phyloP scores from a whole-genome alignment of 2,329 filamentous ascomycete species.

The Colletotrichum caudatum region DNA sequence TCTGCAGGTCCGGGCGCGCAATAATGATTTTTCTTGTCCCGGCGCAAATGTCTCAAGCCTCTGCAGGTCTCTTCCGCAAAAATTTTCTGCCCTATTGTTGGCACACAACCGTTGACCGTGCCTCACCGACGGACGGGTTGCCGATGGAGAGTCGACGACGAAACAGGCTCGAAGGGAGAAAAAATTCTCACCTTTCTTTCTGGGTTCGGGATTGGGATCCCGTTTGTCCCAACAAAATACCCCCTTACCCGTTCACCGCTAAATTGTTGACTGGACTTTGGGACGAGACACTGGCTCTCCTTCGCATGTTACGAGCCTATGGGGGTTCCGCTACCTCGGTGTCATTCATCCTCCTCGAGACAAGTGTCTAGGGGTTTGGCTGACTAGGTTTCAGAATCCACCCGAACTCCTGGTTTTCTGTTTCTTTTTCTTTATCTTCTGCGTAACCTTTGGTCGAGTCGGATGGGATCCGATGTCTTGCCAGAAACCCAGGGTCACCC shows the following conservation, averaged over 20 bases:
- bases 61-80: conserved; percentile 4
- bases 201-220: neutral
- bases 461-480: conserved; percentile 9
- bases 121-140: conserved; percentile 6
- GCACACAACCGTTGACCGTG: conserved; percentile 7
- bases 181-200: neutral
- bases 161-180: neutral
- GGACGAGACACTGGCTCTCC: conserved; percentile 20
- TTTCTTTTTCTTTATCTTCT: neutral
- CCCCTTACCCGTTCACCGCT: conserved; percentile 32
- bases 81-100: neutral
- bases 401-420: neutral
- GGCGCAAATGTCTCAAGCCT: conserved; percentile 12
- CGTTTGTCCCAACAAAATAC: conserved; percentile 32
- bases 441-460: neutral
- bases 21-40: neutral
- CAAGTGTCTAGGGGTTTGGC: conserved; percentile 8
- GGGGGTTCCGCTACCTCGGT: neutral
- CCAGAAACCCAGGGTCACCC: neutral
- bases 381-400: neutral
- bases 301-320: neutral
- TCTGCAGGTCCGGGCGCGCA: conserved; percentile 22
- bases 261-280: conserved; percentile 28
- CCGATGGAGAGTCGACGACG: neutral
- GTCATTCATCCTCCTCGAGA: conserved; percentile 3